Evolutionary conservation across 441 rosid species (phyloP).

Genomic region (Metrosideros polymorpha): DNA sequence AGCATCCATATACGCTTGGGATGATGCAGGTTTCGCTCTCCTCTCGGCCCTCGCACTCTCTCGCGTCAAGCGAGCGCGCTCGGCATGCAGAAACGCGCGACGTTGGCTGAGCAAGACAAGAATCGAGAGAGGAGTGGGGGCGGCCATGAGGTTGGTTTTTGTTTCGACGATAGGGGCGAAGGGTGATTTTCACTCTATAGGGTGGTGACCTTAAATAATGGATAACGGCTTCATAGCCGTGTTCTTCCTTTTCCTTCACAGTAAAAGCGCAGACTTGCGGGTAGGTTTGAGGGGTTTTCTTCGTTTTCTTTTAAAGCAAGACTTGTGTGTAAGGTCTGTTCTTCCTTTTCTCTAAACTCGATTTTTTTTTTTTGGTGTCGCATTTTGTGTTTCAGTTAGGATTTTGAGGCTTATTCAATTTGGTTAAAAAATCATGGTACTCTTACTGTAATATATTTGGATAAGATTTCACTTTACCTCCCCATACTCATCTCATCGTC

Average conservation of each 20-base stretch:
- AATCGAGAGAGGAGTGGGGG: not conserved
- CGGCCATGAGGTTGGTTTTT: accelerated
- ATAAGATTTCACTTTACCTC: too few relatives aligned
- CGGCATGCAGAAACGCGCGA: not conserved
- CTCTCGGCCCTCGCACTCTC: accelerated
- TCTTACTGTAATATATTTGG: too few relatives aligned
- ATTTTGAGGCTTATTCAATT: too few relatives aligned
- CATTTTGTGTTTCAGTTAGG: too few relatives aligned
- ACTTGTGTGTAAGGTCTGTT: too few relatives aligned
- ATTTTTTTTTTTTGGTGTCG: too few relatives aligned
- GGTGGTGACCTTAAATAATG: not conserved
- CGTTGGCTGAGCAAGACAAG: not conserved
- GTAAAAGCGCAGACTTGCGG: not conserved
- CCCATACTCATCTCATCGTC: too few relatives aligned
- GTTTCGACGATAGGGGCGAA: not conserved
- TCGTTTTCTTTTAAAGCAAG: not conserved
- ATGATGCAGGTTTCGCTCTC: not conserved
- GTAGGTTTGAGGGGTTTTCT: not conserved
- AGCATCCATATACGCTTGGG: not conserved
- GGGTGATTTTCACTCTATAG: not conserved
- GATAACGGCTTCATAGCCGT: not conserved
- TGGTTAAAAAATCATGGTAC: too few relatives aligned
- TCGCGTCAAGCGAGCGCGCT: not conserved
- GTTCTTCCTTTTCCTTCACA: accelerated
- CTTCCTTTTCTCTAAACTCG: too few relatives aligned